Conservation (phyloP, 192 early-diverging fungal genomes). For the Chytriomyces confervae region DNA sequence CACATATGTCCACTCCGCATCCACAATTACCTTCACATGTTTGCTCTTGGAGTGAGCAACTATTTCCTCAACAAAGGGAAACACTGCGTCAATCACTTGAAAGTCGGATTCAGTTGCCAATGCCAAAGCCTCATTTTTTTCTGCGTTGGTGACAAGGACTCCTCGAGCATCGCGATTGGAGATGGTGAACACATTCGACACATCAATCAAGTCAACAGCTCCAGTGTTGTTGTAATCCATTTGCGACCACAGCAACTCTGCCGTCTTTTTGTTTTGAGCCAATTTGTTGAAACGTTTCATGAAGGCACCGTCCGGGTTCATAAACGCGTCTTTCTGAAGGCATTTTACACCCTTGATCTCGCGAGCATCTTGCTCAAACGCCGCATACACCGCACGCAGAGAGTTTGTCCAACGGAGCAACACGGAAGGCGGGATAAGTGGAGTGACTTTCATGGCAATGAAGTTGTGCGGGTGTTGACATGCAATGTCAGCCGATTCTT, state of each 20-base stretch:
- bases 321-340: neutral
- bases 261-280: neutral
- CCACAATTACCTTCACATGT: conserved; percentile 81
- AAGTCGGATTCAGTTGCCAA: conserved; percentile 61
- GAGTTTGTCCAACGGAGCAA: conserved; percentile 74
- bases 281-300: neutral
- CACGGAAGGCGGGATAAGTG: conserved; percentile 75
- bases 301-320: neutral
- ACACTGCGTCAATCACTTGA: conserved; percentile 69
- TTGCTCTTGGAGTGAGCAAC: conserved; percentile 64
- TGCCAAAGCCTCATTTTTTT: neutral
- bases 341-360: neutral
- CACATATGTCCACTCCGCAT: conserved; percentile 94
- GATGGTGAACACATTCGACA: conserved; percentile 69
- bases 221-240: neutral
- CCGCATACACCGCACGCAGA: conserved; percentile 51
- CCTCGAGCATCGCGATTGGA: conserved; percentile 58
- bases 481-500: conserved; percentile 77
- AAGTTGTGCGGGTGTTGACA: conserved; percentile 70
- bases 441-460: conserved; percentile 89
- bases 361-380: conserved; percentile 48
- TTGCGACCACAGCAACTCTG: neutral
- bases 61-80: conserved; percentile 73
- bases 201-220: conserved; percentile 67
- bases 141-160: conserved; percentile 44